A percentile compares a stretch with the other conserved stretches of the same genome.
phyloP scores from a whole-genome alignment of 2,329 filamentous ascomycete species.

The Orbilia javanica region DNA sequence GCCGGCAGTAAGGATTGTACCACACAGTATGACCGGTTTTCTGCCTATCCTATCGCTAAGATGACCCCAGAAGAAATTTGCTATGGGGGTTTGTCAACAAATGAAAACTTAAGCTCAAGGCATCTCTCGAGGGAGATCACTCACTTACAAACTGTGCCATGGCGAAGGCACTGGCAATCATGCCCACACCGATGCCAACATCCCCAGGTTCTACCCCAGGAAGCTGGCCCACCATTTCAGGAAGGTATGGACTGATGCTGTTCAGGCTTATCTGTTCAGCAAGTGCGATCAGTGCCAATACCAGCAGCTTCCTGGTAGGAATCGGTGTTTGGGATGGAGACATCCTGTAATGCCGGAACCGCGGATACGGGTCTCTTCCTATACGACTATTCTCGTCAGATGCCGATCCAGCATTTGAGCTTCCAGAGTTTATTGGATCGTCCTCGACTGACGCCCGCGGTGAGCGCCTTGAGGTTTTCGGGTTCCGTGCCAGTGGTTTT shows the following conservation, averaged over 20 bases:
- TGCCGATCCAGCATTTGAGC: conserved; percentile 37
- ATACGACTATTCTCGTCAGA: conserved; percentile 5
- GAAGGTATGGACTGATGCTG: conserved; percentile 94
- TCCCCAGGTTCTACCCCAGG: conserved; percentile 79
- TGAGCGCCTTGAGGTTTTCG: conserved; percentile 60
- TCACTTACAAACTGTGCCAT: conserved; percentile 83
- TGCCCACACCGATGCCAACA: conserved; percentile 87
- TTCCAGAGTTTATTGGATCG: conserved; percentile 63
- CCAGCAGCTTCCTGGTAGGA: conserved; percentile 82
- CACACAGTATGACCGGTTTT: conserved; percentile 84
- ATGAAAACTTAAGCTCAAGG: neutral
- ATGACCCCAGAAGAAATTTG: conserved; percentile 92
- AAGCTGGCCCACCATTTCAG: conserved; percentile 89
- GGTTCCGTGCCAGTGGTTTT: conserved; percentile 32
- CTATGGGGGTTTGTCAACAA: conserved; percentile 28
- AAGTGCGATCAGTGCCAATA: conserved; percentile 88
- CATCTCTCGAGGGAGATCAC: conserved; percentile 1
- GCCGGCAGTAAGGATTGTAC: conserved; percentile 82
- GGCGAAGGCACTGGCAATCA: conserved; percentile 91
- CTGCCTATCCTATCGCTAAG: conserved; percentile 81
- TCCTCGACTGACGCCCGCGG: conserved; percentile 58
- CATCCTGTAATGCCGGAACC: conserved; percentile 61
- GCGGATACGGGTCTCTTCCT: conserved; percentile 17
- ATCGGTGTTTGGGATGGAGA: conserved; percentile 80
- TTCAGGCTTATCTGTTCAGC: conserved; percentile 97